Percentiles rank a stretch among this genome's conserved stretches.
Evolutionary conservation across 352 stramenopile genomes (phyloP).

Genomic region (Pythium pyrilobum): DNA sequence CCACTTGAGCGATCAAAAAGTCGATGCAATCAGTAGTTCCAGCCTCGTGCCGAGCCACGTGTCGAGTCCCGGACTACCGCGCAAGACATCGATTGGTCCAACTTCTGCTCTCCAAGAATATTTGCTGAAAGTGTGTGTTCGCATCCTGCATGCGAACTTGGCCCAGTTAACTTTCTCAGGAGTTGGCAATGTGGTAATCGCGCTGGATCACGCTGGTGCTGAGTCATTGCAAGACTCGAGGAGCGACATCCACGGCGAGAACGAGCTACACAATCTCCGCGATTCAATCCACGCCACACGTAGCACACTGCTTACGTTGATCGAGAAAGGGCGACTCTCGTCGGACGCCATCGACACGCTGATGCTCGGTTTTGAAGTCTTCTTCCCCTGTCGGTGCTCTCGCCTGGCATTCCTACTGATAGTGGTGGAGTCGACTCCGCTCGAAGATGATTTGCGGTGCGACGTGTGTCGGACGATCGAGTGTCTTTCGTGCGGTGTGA

Average conservation of each 20-base stretch:
- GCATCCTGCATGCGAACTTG: conserved; percentile 75
- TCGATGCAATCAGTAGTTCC: neutral
- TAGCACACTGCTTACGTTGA: neutral
- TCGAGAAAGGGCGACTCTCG: neutral
- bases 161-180: conserved; percentile 58
- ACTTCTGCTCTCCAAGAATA: conserved; percentile 60
- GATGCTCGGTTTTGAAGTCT: conserved; percentile 83
- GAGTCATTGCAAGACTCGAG: too few relatives aligned
- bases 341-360: conserved; percentile 49
- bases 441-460: neutral
- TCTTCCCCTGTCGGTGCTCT: conserved; percentile 77
- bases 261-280: neutral
- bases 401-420: conserved; percentile 58
- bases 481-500: conserved; percentile 4
- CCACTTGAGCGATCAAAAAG: neutral
- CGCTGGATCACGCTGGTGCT: neutral
- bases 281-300: neutral
- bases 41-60: too few relatives aligned
- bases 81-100: too few relatives aligned
- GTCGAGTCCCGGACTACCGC: too few relatives aligned
- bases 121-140: conserved; percentile 56
- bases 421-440: conserved; percentile 6
- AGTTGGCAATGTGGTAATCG: conserved; percentile 33
- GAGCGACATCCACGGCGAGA: too few relatives aligned
- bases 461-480: conserved; percentile 2